Percentiles rank a stretch among this genome's conserved stretches.
phyloP scores from a whole-genome alignment of 805 yeast species.

The Debaryomyces tyrocola region DNA sequence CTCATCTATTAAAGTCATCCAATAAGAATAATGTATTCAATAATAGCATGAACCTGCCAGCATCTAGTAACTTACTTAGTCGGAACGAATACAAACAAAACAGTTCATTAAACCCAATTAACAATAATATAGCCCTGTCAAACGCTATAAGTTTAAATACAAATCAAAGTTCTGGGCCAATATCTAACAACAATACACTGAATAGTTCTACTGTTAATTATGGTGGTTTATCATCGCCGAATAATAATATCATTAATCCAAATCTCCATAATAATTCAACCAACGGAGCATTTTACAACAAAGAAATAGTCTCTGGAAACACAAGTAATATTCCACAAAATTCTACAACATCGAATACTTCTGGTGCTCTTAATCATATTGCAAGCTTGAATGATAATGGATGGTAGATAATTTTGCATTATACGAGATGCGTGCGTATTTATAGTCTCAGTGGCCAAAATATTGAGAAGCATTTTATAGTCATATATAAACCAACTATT shows the following conservation, averaged over 20 bases:
- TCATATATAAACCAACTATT: too few relatives aligned
- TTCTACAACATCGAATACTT: neutral
- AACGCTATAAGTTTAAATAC: neutral
- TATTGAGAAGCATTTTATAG: too few relatives aligned
- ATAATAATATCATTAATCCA: slow-evolving; percentile 9
- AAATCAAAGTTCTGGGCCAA: neutral
- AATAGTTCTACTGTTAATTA: neutral
- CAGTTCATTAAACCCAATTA: neutral
- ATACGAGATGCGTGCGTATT: too few relatives aligned
- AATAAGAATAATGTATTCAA: slow-evolving; percentile 1
- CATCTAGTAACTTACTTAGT: slow-evolving; percentile 1
- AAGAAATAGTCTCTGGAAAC: slow-evolving; percentile 1
- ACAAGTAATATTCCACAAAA: neutral
- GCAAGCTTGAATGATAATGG: slow-evolving; percentile 12
- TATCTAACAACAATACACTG: neutral
- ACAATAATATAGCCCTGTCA: neutral
- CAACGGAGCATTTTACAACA: slow-evolving; percentile 1
- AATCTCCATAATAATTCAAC: slow-evolving; percentile 1
- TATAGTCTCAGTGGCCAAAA: too few relatives aligned
- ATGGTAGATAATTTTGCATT: slow-evolving; percentile 8
- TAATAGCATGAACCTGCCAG: slow-evolving; percentile 1
- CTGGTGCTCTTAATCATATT: slow-evolving; percentile 8
- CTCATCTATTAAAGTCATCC: slow-evolving; percentile 20
- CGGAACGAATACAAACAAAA: slow-evolving; percentile 6
- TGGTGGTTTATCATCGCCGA: slow-evolving; percentile 11